Percentiles rank a stretch among this genome's conserved stretches.
These are phyloP conservation scores for Yamagishiella unicocca DNA, from an alignment of 139 green algal species.

Conservation along the genomic window DNA sequence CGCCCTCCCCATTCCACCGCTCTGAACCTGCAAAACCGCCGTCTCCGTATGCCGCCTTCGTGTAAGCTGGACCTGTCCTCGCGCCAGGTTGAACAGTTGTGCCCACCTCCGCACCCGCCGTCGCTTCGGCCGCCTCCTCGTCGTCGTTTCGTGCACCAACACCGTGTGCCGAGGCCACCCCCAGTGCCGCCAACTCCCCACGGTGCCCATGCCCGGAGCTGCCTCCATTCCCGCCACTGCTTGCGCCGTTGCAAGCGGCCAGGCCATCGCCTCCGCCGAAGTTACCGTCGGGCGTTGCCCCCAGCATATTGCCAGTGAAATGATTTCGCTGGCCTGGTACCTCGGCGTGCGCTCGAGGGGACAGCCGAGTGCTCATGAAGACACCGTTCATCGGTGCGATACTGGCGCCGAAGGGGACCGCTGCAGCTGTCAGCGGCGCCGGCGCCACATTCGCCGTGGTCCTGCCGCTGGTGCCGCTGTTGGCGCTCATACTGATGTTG, in stretches of 20 bases:
- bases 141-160: neutral
- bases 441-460: neutral
- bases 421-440: neutral
- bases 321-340: neutral
- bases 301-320: neutral
- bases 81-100: neutral
- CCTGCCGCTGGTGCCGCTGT: neutral
- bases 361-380: neutral
- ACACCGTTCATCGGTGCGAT: neutral
- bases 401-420: neutral
- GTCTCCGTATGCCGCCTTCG: neutral
- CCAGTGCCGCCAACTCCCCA: neutral
- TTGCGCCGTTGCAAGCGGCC: neutral
- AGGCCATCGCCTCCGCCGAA: neutral
- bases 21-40: neutral
- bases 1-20: neutral
- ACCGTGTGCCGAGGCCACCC: too few relatives aligned
- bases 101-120: neutral
- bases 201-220: neutral
- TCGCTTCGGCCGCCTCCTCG: neutral
- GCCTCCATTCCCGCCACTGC: neutral
- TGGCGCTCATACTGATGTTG: constrained; percentile 33
- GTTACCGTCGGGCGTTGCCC: neutral
- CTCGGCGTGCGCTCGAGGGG: neutral
- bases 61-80: neutral